Evolutionary conservation across 768 basidiomycete species (phyloP).

Genomic region (Sarcomyxa edulis): DNA sequence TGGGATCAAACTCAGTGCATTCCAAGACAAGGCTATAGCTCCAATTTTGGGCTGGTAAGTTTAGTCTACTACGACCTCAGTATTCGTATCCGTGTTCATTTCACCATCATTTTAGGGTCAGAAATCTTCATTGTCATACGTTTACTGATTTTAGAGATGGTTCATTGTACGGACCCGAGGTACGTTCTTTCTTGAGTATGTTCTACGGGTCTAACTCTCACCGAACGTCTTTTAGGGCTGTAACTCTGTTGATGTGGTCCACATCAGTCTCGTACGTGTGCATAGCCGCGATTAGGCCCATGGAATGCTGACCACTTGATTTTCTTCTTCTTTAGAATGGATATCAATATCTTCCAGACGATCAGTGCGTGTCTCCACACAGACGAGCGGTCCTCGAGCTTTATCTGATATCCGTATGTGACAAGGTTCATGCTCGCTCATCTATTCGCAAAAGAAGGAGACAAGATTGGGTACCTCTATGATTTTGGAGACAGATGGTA

Average conservation of each 20-base stretch:
- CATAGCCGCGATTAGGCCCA: too few relatives aligned
- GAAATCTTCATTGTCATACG: constrained; percentile 25
- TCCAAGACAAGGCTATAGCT: constrained; percentile 28
- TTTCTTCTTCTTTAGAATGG: constrained; percentile 14
- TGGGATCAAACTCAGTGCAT: constrained; percentile 24
- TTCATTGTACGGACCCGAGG: constrained; percentile 25
- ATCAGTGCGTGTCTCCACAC: constrained; percentile 13
- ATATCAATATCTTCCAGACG: constrained; percentile 22
- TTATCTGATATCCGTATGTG: neutral
- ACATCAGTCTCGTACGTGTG: constrained; percentile 12
- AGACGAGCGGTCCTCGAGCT: neutral
- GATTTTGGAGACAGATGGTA: constrained; percentile 29
- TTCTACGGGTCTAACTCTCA: neutral
- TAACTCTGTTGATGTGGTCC: constrained; percentile 13
- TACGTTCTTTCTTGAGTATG: constrained; percentile 7
- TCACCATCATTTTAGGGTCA: constrained; percentile 12
- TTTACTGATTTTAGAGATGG: constrained; percentile 28
- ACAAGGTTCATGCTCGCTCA: constrained; percentile 18
- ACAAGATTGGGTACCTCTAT: constrained; percentile 24
- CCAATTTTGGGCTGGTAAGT: constrained; percentile 29
- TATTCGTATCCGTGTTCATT: neutral
- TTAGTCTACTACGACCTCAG: neutral
- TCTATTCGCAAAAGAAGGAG: constrained; percentile 22
- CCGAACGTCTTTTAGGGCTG: constrained; percentile 5
- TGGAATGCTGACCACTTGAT: neutral